A percentile compares a stretch with the other conserved stretches of the same genome.
These are phyloP conservation scores for Coemansia sp. DNA, from an alignment of 192 early-diverging fungal species.

Conservation along the genomic window DNA sequence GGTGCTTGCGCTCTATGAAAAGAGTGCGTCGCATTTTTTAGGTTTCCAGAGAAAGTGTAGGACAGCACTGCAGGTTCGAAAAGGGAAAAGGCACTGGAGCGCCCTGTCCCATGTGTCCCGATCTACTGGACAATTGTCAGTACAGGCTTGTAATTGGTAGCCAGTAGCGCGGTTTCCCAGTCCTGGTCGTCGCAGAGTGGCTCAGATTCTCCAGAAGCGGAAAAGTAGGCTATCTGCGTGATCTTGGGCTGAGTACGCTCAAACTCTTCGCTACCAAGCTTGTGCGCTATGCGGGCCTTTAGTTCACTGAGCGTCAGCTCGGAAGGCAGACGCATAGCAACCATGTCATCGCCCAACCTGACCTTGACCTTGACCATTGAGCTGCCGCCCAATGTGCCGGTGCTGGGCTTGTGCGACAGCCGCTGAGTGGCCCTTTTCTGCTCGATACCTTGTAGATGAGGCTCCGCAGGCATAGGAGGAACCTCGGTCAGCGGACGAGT, in stretches of 20 bases:
- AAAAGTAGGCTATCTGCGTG: constrained; percentile 48
- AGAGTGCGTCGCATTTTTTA: background rate
- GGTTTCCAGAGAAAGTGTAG: background rate
- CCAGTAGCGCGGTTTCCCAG: constrained; percentile 37
- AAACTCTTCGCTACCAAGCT: constrained; percentile 43
- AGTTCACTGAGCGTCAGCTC: constrained; percentile 59
- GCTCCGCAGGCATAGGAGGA: constrained; percentile 51
- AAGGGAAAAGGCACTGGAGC: too few relatives aligned
- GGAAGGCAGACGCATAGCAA: constrained; percentile 68
- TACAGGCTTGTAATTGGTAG: constrained; percentile 48
- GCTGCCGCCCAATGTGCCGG: constrained; percentile 17
- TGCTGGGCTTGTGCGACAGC: constrained; percentile 44
- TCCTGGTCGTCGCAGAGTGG: constrained; percentile 43
- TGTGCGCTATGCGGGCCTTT: constrained; percentile 62
- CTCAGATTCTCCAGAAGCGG: constrained; percentile 46
- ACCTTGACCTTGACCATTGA: constrained; percentile 71
- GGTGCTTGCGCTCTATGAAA: too few relatives aligned
- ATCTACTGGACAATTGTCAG: constrained; percentile 37
- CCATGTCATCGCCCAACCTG: constrained; percentile 66
- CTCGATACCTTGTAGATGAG: constrained; percentile 4
- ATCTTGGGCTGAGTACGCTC: constrained; percentile 6
- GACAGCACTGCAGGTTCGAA: background rate
- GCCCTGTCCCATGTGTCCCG: background rate
- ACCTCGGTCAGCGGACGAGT: constrained; percentile 13
- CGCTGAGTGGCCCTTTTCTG: constrained; percentile 23